Evolutionary conservation across 306 rosid genomes (phyloP).

Genomic region (Vicia sativa): DNA sequence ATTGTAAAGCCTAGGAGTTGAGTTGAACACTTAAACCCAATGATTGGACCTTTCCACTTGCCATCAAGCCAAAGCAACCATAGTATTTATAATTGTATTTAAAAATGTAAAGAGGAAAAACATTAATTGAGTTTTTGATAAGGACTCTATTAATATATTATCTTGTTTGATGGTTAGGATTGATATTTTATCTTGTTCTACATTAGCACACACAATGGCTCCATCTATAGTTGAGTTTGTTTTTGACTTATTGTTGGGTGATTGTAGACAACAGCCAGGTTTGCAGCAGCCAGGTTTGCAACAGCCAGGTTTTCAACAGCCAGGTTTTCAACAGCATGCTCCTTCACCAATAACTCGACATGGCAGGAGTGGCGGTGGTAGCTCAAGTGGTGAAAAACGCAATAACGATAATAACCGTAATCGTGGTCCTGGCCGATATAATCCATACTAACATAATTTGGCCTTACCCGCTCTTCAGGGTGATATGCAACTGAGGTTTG

Average conservation of each 20-base stretch:
- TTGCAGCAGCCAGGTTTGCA: conserved; percentile 49
- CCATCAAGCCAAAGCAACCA: too few species aligned
- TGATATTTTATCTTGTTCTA: conserved; percentile 17
- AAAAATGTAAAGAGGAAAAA: too few species aligned
- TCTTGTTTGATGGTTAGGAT: too few species aligned
- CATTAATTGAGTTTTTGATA: too few species aligned
- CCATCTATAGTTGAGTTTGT: conserved; percentile 19
- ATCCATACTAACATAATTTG: conserved; percentile 55
- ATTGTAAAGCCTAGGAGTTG: too few species aligned
- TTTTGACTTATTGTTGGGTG: conserved; percentile 10
- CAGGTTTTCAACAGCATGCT: too few species aligned
- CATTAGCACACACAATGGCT: not conserved
- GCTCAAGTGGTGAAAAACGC: conserved; percentile 58
- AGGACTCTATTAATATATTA: too few species aligned
- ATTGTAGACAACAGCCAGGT: conserved; percentile 62
- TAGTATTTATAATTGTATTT: too few species aligned
- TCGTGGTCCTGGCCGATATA: conserved; percentile 53
- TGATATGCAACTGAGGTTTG: conserved; percentile 17
- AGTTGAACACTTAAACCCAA: too few species aligned
- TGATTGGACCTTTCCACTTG: too few species aligned
- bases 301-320: conserved; percentile 57
- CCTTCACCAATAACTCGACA: conserved; percentile 44
- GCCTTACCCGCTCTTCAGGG: conserved; percentile 4
- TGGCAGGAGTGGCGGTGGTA: conserved; percentile 53
- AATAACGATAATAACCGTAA: conserved; percentile 44